A percentile compares a stretch with the other conserved stretches of the same genome.
These are phyloP conservation scores for Hansfordia pulvinata DNA, from an alignment of 2,329 filamentous ascomycete genomes.

Conservation along the genomic window DNA sequence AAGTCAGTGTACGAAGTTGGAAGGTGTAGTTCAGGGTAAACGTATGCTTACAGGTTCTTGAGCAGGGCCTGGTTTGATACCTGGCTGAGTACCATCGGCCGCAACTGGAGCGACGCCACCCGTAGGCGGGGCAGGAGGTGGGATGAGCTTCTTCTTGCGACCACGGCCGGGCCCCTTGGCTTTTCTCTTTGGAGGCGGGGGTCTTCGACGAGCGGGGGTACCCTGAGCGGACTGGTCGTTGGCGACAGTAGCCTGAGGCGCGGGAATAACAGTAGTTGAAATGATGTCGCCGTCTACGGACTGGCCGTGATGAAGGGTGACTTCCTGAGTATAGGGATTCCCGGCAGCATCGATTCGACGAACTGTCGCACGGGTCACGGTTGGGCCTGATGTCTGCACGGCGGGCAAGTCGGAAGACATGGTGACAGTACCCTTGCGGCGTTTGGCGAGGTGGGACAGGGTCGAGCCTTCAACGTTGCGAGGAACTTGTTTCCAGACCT, in stretches of 20 bases:
- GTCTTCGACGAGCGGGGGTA: slow-evolving; percentile 42
- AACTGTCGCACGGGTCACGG: slow-evolving; percentile 66
- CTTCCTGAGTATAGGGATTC: slow-evolving; percentile 72
- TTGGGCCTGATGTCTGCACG: slow-evolving; percentile 33
- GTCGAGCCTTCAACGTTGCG: slow-evolving; percentile 40
- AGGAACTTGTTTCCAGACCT: slow-evolving; percentile 48
- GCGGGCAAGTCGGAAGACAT: slow-evolving; percentile 36
- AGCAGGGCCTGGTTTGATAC: too few relatives aligned
- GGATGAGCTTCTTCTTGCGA: slow-evolving; percentile 54
- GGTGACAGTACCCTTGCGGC: slow-evolving; percentile 46
- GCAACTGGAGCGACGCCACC: slow-evolving; percentile 21
- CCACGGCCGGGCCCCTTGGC: slow-evolving; percentile 67
- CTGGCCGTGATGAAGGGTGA: slow-evolving; percentile 69
- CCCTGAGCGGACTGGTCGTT: slow-evolving; percentile 34
- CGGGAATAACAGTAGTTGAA: slow-evolving; percentile 39
- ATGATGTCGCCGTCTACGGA: slow-evolving; percentile 71
- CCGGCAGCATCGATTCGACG: slow-evolving; percentile 65
- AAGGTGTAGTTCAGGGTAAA: too few relatives aligned
- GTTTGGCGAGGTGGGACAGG: slow-evolving; percentile 44
- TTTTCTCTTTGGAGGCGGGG: slow-evolving; percentile 70
- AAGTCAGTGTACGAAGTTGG: too few relatives aligned
- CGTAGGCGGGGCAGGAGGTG: slow-evolving; percentile 18
- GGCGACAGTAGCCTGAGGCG: slow-evolving; percentile 39
- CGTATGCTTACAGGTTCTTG: too few relatives aligned
- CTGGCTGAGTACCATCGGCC: slow-evolving; percentile 21